Base-by-base conservation (phyloP, 2,329 filamentous ascomycete genomes). In the Diaporthe citrichinensis region DNA sequence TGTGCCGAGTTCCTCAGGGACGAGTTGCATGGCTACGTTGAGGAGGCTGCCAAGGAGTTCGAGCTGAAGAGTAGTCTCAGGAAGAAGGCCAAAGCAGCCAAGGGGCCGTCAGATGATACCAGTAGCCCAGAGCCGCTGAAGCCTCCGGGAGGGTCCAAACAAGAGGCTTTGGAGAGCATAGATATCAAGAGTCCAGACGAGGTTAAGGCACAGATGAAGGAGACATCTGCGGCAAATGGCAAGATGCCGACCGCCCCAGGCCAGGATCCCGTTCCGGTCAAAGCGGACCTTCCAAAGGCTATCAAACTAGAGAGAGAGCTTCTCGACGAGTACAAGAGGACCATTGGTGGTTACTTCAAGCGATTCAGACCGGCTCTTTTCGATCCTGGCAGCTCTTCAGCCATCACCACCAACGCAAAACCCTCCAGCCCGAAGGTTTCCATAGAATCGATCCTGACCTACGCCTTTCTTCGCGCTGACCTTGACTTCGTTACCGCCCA, bases 401-500 rank as follows among this genome's bases (percentile, higher is more conserved):
- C 82, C 79, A 83, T 74, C n/a, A 76, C 74, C 17, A 61, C 71
- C 28, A 20, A 68, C 74, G 41, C 25, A 65, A 7, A 67, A 39
- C 2, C 67, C 72, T 1, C 76, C 78, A 68, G 34, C 20, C 71
- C 76, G 23, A 80, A 36, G 81, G 88, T 92, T 49, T 92, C 91
- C 20, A 90, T 96, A 76, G 94, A 96, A 81, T 91, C 94, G 1
- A 92, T 98, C 49, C 88, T 99, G 72, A 94, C 94, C 76, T 98
- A 98, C 84, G 95, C 96, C 31, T 99, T 99, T 81, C 88, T 99
- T 67, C 94, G 95, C 79, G 95, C 96, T 46, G 97, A 99, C 83
- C 91, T 98, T 71, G 96, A 98, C 84, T 99, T 99, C 81, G 93
- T 98, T 73, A 91, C 94, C 8, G 95, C 95, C 0, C 96, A 98